Evolutionary conservation across 192 early-diverging fungal genomes (phyloP).

Genomic region (Coemansia sp.): DNA sequence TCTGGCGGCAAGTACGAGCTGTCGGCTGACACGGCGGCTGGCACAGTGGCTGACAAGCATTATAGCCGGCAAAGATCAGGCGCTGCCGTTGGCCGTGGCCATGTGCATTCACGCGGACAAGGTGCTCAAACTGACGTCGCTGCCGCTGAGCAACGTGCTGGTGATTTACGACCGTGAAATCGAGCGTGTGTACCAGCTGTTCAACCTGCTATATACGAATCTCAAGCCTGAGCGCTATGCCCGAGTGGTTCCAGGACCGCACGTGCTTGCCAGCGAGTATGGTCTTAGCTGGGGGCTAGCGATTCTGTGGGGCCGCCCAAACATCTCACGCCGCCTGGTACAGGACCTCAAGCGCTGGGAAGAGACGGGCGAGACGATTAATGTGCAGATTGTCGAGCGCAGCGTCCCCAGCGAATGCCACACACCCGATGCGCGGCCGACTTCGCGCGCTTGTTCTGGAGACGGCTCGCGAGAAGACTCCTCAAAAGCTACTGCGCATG

Average conservation of each 20-base stretch:
- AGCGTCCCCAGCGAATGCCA: not conserved
- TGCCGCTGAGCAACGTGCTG: slow-evolving; percentile 35
- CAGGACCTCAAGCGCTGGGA: slow-evolving; percentile 43
- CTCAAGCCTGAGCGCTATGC: slow-evolving; percentile 34
- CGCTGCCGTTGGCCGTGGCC: slow-evolving; percentile 25
- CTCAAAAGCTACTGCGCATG: too few species aligned
- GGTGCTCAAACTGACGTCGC: slow-evolving; percentile 15
- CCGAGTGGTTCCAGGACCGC: slow-evolving; percentile 36
- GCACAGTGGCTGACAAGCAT: slow-evolving; percentile 37
- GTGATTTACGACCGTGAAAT: slow-evolving; percentile 46
- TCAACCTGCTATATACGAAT: slow-evolving; percentile 36
- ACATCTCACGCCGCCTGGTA: slow-evolving; percentile 15
- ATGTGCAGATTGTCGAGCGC: slow-evolving; percentile 12
- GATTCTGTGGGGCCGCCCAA: slow-evolving; percentile 43
- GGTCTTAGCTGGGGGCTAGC: slow-evolving; percentile 40
- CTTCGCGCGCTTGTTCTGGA: too few species aligned
- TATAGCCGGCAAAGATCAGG: slow-evolving; percentile 11
- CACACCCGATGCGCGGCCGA: not conserved
- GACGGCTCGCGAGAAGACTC: too few species aligned
- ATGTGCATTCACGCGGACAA: slow-evolving; percentile 42
- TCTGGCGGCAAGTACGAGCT: slow-evolving; percentile 12
- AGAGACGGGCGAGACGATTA: slow-evolving; percentile 16
- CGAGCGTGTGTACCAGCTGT: slow-evolving; percentile 47
- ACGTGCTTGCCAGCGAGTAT: slow-evolving; percentile 24
- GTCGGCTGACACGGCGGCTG: slow-evolving; percentile 29